Evolutionary conservation across 2,329 filamentous ascomycete genomes (phyloP), one percentile per base, ranked within the genome.

Genomic region (Tolypocladium capitatum): DNA sequence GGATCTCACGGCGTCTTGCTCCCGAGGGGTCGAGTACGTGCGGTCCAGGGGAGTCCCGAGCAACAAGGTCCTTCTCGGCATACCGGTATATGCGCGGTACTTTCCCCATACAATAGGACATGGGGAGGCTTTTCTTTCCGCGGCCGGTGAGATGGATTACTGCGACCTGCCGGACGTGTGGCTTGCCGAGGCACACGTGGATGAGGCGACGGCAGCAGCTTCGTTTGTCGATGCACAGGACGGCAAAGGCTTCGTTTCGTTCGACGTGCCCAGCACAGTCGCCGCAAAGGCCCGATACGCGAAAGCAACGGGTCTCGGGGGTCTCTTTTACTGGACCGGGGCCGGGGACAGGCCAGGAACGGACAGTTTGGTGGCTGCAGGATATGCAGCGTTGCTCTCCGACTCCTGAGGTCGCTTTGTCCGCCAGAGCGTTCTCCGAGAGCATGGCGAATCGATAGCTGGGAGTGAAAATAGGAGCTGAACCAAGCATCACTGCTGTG

Each of bases 301-400:
- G 43, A 73, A 70, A 43, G 63, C 68, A 33, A 68, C 70, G 49
- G 69, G 69, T 1, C 64, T 85, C 1, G 81, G 73, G 0, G 81
- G 81, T 0, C 53, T 85, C 30, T 84, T 84, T 60, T 84, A 83
- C 63, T 84, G 81, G 81, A 81, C 80, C 35, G 80, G 80, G 2
- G 74, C 74, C 2, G 77, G 74, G 0, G 81, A 84, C 63, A 68
- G 71, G 8, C 61, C 66, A 36, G 75, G 71, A 2, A 55, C 62
- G 9, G 66, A 74, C 53, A 84, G 80, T 58, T 58, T 85, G 51
- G 74, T 84, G 24, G 72, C 72, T 46, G 75, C 78, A 31, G 31
- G 31, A 32, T 14, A 32, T 32, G 31, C 31, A 16, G 13, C 31
- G 31, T 5, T 31, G 30, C 30, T 31, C 30, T 16, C 30, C 14